Base-by-base conservation (phyloP, 257 asterid species). In the Solanum tacnaense region DNA sequence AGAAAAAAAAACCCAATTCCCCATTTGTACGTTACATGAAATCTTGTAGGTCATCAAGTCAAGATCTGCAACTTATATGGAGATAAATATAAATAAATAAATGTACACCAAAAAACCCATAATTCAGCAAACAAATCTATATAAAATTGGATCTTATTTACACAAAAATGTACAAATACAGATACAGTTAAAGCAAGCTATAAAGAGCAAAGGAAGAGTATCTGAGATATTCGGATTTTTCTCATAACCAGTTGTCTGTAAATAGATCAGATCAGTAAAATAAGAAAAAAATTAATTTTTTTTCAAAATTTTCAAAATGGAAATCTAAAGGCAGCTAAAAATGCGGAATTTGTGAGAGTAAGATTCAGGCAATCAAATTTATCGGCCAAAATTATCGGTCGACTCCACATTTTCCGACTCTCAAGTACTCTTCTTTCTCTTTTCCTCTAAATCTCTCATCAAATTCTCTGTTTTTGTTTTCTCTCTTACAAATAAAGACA, bases 371-470 rank as follows among this genome's bases (percentile, higher is more conserved):
- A 87, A 84, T 90, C 94, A 90, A 92, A 91, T 90, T 92, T 88
- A 75, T 92, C 91, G 94, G 93, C 95, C 94, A 86, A 91, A 90
- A 89, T 91, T 92, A 89, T 91, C 93, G 94, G 92, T 91, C 89
- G 88, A 89, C 90, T 87, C 90, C 82, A 90, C 87, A 85, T 91
- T 88, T 84, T 86, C 93, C 90, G 90, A 74, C 92, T 92, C 93
- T 90, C 83, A 35, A 82, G 89, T 83, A 82, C 68, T 68, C 70
- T 87, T 83, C 90, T 58, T 83, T 36, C 84, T 81, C 83, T 34
- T 65, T 65, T 86, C 52, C 13, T 44, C 49, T 9, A 52, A 72
- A 76, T 71, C 78, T 31, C 41, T 71, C 41, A 16, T 71, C 16
- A 73, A 73, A 35, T 20, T 9, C 81, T 35, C 79, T 60, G 68